phyloP scores from a whole-genome alignment of 148 eudicot species.

The Camellia sinensis region DNA sequence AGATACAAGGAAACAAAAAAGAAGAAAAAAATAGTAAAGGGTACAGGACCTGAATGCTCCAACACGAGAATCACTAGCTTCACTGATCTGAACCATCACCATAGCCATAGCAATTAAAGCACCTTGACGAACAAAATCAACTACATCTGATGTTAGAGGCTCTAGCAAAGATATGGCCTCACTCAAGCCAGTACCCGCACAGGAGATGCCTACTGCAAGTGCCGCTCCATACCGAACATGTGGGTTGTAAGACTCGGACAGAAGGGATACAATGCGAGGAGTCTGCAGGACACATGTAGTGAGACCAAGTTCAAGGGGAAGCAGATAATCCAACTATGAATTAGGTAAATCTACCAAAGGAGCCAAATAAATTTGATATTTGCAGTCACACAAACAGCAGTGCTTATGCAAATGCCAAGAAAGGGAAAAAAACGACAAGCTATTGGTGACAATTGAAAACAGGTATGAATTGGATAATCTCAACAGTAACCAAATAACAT shows the following conservation, averaged over 20 bases:
- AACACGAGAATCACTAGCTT: constrained; percentile 97
- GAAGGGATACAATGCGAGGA: constrained; percentile 86
- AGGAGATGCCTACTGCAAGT: constrained; percentile 93
- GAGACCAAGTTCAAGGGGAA: constrained; percentile 7
- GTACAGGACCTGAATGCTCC: constrained; percentile 80
- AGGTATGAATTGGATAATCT: not conserved
- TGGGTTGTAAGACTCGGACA: constrained; percentile 94
- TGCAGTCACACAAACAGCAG: not conserved
- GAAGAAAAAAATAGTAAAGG: not conserved
- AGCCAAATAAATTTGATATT: not conserved
- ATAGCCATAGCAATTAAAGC: constrained; percentile 98
- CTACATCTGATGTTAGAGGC: constrained; percentile 94
- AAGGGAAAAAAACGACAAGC: not conserved
- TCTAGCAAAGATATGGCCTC: constrained; percentile 97
- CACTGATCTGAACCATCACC: constrained; percentile 94
- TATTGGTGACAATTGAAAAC: not conserved
- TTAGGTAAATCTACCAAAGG: not conserved
- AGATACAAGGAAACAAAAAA: constrained; percentile 2
- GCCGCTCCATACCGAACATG: constrained; percentile 99
- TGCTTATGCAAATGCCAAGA: too few species aligned
- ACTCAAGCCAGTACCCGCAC: constrained; percentile 94
- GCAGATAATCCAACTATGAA: constrained; percentile 6
- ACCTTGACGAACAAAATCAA: constrained; percentile 98
- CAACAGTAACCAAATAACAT: not conserved
- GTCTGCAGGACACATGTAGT: constrained; percentile 51